phyloP scores from a whole-genome alignment of 495 filamentous ascomycete genomes.

The Margaritispora aquatica region DNA sequence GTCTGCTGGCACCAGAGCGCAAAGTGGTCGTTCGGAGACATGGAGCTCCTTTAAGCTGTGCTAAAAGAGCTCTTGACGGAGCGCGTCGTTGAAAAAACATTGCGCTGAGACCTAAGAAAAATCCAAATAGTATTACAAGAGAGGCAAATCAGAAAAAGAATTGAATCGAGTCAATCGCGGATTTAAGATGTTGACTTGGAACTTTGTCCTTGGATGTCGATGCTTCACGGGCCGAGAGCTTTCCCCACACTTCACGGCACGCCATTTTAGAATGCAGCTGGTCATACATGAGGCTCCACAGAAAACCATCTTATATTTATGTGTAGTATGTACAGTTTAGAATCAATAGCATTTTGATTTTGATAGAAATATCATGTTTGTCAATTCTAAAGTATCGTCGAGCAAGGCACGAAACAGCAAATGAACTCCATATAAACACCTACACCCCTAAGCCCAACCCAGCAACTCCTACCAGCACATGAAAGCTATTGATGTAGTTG shows the following conservation, averaged over 20 bases:
- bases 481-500: no score
- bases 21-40: slow-evolving; percentile 1
- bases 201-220: neutral
- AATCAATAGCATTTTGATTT: no score
- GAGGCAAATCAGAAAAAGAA: no score
- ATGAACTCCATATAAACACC: neutral
- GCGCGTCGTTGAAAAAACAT: slow-evolving; percentile 16
- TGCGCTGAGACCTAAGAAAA: neutral
- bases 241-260: slow-evolving; percentile 3
- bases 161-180: neutral
- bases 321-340: no score
- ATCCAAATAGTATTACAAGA: slow-evolving; percentile 1
- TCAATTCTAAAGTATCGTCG: no score
- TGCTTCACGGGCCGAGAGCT: neutral
- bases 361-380: no score
- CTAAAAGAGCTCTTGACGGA: slow-evolving; percentile 19
- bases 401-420: no score
- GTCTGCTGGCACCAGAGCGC: neutral
- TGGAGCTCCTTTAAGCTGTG: slow-evolving; percentile 4
- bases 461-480: neutral
- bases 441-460: no score
- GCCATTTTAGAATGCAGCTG: neutral
- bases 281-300: neutral
- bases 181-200: neutral
- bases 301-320: neutral